These are phyloP conservation scores for Tarenaya hassleriana DNA, from an alignment of 345 rosid genomes.

Conservation along the genomic window DNA sequence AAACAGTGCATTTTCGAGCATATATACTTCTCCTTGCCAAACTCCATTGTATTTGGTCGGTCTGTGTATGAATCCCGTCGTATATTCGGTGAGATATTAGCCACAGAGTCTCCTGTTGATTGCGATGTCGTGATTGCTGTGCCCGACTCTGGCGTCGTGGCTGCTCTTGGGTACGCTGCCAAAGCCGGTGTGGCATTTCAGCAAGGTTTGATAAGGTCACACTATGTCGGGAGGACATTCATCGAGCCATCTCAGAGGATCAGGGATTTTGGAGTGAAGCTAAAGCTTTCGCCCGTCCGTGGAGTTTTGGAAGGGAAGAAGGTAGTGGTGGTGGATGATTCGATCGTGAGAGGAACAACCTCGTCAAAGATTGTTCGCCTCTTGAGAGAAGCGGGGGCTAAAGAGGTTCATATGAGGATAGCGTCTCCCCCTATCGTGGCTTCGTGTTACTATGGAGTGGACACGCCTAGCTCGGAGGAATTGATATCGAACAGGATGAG, in stretches of 20 bases:
- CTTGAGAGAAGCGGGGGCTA: constrained; percentile 83
- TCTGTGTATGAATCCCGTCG: constrained; percentile 72
- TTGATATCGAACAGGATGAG: constrained; percentile 88
- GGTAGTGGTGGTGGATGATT: constrained; percentile 95
- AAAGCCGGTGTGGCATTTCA: constrained; percentile 87
- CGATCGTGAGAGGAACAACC: constrained; percentile 92
- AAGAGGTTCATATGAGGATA: constrained; percentile 95
- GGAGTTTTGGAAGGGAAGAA: constrained; percentile 83
- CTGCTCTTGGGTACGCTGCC: constrained; percentile 88
- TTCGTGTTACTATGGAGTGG: constrained; percentile 91
- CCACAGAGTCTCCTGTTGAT: constrained; percentile 68
- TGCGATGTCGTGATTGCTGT: constrained; percentile 98
- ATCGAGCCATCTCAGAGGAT: constrained; percentile 94
- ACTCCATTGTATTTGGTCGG: constrained; percentile 70
- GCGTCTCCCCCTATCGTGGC: constrained; percentile 92
- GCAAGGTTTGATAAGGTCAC: constrained; percentile 91
- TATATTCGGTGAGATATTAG: constrained; percentile 66
- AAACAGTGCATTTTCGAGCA: constrained; percentile 96
- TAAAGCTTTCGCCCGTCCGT: constrained; percentile 78
- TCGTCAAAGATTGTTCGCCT: constrained; percentile 84
- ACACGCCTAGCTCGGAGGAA: constrained; percentile 87
- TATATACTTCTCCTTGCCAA: constrained; percentile 77
- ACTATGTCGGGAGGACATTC: constrained; percentile 91
- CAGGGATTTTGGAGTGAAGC: constrained; percentile 95
- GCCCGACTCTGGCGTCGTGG: constrained; percentile 96